Percentiles rank a stretch among this genome's conserved stretches.
phyloP scores from a whole-genome alignment of 1,284 basidiomycete species.

The Flammula alnicola region DNA sequence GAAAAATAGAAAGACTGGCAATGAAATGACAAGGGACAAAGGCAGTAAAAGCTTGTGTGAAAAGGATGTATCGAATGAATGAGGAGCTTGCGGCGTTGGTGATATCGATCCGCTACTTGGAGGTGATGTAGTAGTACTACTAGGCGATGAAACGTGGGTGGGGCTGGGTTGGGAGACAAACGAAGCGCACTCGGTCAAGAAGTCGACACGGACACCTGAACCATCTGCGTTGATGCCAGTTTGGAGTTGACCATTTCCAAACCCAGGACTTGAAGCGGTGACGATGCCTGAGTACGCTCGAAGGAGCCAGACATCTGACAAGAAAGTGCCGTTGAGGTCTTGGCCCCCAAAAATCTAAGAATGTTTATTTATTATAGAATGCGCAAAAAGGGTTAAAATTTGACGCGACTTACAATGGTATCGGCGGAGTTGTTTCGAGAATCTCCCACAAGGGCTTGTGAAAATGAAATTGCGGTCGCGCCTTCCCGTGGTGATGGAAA shows the following conservation, averaged over 20 bases:
- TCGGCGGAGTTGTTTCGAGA: constrained; percentile 59
- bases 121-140: constrained; percentile 26
- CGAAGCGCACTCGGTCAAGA: constrained; percentile 62
- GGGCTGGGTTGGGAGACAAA: constrained; percentile 33
- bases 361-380: constrained; percentile 6
- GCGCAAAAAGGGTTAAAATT: constrained; percentile 7
- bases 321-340: constrained; percentile 65
- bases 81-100: constrained; percentile 1
- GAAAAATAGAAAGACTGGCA: constrained; percentile 57
- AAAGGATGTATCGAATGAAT: constrained; percentile 51
- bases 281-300: constrained; percentile 67
- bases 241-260: constrained; percentile 60
- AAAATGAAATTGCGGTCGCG: constrained; percentile 64
- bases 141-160: constrained; percentile 27
- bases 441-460: constrained; percentile 57
- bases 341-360: constrained; percentile 70
- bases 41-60: constrained; percentile 70
- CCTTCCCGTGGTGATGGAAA: constrained; percentile 73
- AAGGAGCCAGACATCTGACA: constrained; percentile 78
- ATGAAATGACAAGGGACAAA: constrained; percentile 62
- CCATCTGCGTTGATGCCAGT: constrained; percentile 68
- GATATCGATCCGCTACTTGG: constrained; percentile 12
- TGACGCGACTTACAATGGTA: constrained; percentile 52
- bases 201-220: constrained; percentile 65
- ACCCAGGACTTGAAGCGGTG: constrained; percentile 58